phyloP scores from a whole-genome alignment of 1,284 basidiomycete genomes.

The Ustilago shanxiensis region DNA sequence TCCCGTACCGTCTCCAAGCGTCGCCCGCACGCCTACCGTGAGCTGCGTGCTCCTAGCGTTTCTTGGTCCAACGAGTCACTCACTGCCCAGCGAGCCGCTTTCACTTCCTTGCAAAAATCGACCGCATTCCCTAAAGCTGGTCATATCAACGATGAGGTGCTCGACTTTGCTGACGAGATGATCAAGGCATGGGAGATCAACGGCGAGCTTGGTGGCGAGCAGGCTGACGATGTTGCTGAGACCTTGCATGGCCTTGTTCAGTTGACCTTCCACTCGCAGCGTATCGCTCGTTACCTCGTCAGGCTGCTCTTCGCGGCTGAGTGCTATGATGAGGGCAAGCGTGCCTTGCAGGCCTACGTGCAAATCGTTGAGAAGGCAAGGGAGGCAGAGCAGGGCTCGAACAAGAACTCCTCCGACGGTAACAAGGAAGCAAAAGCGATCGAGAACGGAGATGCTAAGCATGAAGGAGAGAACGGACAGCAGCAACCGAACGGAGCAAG shows the following conservation, averaged over 20 bases:
- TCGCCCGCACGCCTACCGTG: slow-evolving; percentile 49
- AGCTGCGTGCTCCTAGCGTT: slow-evolving; percentile 44
- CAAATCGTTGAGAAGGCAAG: slow-evolving; percentile 66
- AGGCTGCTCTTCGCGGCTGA: slow-evolving; percentile 64
- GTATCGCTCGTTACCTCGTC: slow-evolving; percentile 61
- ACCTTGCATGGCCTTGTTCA: slow-evolving; percentile 62
- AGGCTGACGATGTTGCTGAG: slow-evolving; percentile 65
- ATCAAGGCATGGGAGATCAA: slow-evolving; percentile 81
- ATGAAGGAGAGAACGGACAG: not conserved
- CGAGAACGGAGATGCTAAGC: slow-evolving; percentile 24
- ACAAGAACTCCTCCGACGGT: slow-evolving; percentile 18
- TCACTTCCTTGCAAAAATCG: slow-evolving; percentile 63
- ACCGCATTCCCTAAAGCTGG: slow-evolving; percentile 88
- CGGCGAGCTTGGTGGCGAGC: slow-evolving; percentile 60
- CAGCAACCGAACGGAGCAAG: not conserved
- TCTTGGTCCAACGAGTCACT: slow-evolving; percentile 64
- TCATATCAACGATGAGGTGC: slow-evolving; percentile 81
- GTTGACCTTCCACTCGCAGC: slow-evolving; percentile 67
- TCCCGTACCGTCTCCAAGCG: slow-evolving; percentile 63
- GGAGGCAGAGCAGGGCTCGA: slow-evolving; percentile 43
- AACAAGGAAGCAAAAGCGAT: slow-evolving; percentile 11
- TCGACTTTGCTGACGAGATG: slow-evolving; percentile 84
- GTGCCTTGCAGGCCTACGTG: slow-evolving; percentile 60
- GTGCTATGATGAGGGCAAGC: slow-evolving; percentile 60
- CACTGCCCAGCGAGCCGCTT: slow-evolving; percentile 49